Percentiles rank a stretch among this genome's conserved stretches.
Conservation (phyloP, 2,329 filamentous ascomycete genomes). For the Aspergillus fumigatus region DNA sequence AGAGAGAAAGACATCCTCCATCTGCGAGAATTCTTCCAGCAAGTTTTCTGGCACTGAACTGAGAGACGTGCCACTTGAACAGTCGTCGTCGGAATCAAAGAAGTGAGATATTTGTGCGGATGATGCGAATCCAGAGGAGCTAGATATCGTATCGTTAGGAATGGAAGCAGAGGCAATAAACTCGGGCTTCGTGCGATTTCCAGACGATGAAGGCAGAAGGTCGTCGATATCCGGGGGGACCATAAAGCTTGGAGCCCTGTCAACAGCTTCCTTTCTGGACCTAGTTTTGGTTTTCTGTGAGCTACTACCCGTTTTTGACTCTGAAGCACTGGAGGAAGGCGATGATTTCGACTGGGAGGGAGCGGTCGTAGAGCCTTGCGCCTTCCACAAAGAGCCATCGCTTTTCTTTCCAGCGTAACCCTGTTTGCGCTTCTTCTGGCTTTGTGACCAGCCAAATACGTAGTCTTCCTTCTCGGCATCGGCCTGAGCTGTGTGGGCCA, state of each 20-base stretch:
- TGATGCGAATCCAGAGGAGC: slow-evolving; percentile 25
- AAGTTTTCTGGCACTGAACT: slow-evolving; percentile 24
- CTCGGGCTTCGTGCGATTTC: slow-evolving; percentile 4
- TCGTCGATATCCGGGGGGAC: slow-evolving; percentile 22
- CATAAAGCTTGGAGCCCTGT: slow-evolving; percentile 17
- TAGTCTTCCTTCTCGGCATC: slow-evolving; percentile 7
- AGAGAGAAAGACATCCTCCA: slow-evolving; percentile 13
- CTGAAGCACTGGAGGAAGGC: slow-evolving; percentile 5
- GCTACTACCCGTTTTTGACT: slow-evolving; percentile 5
- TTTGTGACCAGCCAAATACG: slow-evolving; percentile 7
- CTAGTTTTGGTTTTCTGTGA: slow-evolving; percentile 7
- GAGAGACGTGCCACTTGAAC: slow-evolving; percentile 28
- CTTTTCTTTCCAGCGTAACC: slow-evolving; percentile 17
- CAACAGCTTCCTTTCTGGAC: neutral
- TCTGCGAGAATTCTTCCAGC: slow-evolving; percentile 13
- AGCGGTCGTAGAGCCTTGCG: slow-evolving; percentile 13
- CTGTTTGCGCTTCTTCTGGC: slow-evolving; percentile 11
- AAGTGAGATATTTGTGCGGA: slow-evolving; percentile 15
- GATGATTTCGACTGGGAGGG: slow-evolving; percentile 4
- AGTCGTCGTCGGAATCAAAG: slow-evolving; percentile 24
- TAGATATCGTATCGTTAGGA: slow-evolving; percentile 20
- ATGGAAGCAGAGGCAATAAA: slow-evolving; percentile 26
- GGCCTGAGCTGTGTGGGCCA: slow-evolving; percentile 1
- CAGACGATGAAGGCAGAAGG: slow-evolving; percentile 9
- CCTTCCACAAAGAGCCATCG: slow-evolving; percentile 9